Base-by-base conservation (phyloP, 306 rosid species). In the Cicer yamashitae region DNA sequence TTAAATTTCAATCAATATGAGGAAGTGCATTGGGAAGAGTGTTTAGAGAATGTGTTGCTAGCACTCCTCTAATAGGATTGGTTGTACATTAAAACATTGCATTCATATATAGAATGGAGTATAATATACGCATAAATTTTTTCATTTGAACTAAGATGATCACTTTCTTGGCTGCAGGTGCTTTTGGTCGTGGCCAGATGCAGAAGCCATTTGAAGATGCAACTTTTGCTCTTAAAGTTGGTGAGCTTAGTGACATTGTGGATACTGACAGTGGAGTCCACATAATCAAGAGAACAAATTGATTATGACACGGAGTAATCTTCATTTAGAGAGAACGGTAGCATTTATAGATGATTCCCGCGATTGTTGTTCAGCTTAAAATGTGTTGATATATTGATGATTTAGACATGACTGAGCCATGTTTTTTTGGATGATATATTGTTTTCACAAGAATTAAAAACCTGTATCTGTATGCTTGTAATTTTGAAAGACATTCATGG, bases 131-230 rank as follows among this genome's bases (percentile, higher is more conserved):
- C n/a, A 5, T 46, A 9, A 15, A 9, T n/a, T 56, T 65, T 45
- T 10, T 53, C 20, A 20, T 11, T 69, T 15, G 11, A 67, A 71
- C 54, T 74, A 65, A 71, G 8, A 18, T 51, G 1, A 38, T 34
- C 9, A 17, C 10, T 79, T 74, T 79, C 70, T 51, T 82, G 76
- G 74, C 6, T 82, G 79, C 89, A 94, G 99, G 98, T 77, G 82
- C 92, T 77, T 94, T 94, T 65, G 98, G 96, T 59, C 96, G 96
- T 50, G 97, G 96, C 58, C 99, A 92, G 88, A 94, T 94, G 99
- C 96, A 94, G 88, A 94, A 92, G 83, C 93, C 99, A 44, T 94
- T 94, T 61, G 99, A 94, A 81, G 96, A 94, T 64, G 93, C 94
- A 54, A 79, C 97, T 59, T 88, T 5, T 83, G 88, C 77, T 34